phyloP scores from a whole-genome alignment of 768 basidiomycete species.

The Thelephora aurantiotincta region DNA sequence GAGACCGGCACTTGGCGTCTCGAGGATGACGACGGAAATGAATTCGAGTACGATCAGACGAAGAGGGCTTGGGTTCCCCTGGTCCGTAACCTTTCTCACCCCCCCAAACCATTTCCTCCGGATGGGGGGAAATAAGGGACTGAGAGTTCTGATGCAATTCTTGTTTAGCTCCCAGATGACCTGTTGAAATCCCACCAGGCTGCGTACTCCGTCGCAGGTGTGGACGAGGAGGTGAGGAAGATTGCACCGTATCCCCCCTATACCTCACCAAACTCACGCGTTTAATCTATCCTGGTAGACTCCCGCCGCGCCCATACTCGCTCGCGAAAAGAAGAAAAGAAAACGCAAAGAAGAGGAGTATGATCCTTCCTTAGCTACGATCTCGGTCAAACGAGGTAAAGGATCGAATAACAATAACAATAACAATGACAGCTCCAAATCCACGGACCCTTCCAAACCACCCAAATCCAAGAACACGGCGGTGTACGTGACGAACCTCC shows the following conservation, averaged over 20 bases:
- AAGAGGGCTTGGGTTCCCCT: slow-evolving; percentile 76
- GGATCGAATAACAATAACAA: slow-evolving; percentile 10
- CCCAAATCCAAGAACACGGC: slow-evolving; percentile 81
- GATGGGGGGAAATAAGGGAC: slow-evolving; percentile 7
- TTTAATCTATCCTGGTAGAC: slow-evolving; percentile 31
- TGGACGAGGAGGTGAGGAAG: slow-evolving; percentile 87
- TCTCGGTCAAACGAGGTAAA: slow-evolving; percentile 59
- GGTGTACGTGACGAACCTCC: slow-evolving; percentile 79
- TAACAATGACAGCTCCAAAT: not conserved
- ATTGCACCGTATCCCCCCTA: slow-evolving; percentile 6
- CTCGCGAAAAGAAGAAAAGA: slow-evolving; percentile 68
- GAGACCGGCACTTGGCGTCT: slow-evolving; percentile 69
- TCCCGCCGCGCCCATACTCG: slow-evolving; percentile 77
- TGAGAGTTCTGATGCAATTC: not conserved
- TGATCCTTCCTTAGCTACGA: slow-evolving; percentile 42
- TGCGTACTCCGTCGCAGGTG: slow-evolving; percentile 83
- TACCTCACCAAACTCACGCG: slow-evolving; percentile 10
- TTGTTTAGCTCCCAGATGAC: slow-evolving; percentile 70
- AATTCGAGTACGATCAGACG: slow-evolving; percentile 73
- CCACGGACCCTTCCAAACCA: slow-evolving; percentile 1
- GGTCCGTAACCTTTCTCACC: slow-evolving; percentile 31
- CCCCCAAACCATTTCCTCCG: not conserved
- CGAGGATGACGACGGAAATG: slow-evolving; percentile 82
- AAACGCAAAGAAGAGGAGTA: slow-evolving; percentile 46
- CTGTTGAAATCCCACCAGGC: slow-evolving; percentile 83